Conservation (phyloP, 2,329 filamentous ascomycete genomes). For the Paecilomyces niveus region DNA sequence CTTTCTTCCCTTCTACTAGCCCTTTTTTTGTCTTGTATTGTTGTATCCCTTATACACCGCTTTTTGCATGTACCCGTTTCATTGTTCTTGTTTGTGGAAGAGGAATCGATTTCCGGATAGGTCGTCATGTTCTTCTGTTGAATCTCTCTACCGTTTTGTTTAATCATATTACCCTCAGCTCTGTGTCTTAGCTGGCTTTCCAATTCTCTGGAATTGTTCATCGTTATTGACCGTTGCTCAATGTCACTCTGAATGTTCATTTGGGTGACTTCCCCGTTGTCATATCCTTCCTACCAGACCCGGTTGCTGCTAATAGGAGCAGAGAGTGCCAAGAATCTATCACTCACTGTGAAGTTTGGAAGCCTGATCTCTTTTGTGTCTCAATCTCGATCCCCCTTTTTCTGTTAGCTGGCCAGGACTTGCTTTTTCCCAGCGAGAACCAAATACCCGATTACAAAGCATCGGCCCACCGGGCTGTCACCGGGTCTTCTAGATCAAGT, state of each 20-base stretch:
- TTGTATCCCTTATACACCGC: conserved; percentile 15
- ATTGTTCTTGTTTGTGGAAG: conserved; percentile 14
- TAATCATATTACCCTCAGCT: conserved; percentile 1
- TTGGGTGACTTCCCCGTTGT: not conserved
- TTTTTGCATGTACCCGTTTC: conserved; percentile 15
- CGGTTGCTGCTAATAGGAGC: not conserved
- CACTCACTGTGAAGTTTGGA: not conserved
- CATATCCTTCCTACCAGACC: not conserved
- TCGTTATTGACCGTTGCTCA: not conserved
- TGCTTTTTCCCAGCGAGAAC: not conserved
- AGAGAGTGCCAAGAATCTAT: not conserved
- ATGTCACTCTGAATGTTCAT: not conserved
- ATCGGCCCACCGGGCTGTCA: not conserved
- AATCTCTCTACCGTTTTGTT: conserved; percentile 10
- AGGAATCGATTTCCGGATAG: conserved; percentile 19
- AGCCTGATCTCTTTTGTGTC: not conserved
- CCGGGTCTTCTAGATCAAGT: not conserved
- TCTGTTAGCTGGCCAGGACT: not conserved
- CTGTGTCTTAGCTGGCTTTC: conserved; percentile 4
- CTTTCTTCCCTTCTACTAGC: conserved; percentile 19
- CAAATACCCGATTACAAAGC: not conserved
- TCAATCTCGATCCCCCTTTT: not conserved
- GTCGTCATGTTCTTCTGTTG: conserved; percentile 17
- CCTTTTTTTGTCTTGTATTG: conserved; percentile 13
- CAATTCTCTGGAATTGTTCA: not conserved